A percentile compares a stretch with the other conserved stretches of the same genome.
phyloP scores from a whole-genome alignment of 352 stramenopile genomes.

The Aphanomyces cochlioides region DNA sequence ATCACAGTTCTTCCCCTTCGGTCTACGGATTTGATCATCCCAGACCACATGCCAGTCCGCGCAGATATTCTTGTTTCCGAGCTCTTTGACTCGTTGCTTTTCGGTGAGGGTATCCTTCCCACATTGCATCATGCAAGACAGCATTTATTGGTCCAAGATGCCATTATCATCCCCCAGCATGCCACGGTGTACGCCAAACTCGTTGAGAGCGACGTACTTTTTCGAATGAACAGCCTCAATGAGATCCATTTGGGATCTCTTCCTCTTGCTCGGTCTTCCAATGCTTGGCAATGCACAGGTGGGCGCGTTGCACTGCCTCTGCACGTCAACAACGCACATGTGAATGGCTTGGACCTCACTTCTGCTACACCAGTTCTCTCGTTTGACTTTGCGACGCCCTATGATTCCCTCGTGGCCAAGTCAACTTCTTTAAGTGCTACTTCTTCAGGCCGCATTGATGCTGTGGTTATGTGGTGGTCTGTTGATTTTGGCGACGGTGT shows the following conservation, averaged over 20 bases:
- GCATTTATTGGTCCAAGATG: constrained; percentile 52
- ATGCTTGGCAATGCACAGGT: constrained; percentile 51
- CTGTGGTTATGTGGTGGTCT: constrained; percentile 78
- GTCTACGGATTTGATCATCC: constrained; percentile 67
- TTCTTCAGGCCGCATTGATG: constrained; percentile 45
- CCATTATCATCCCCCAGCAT: constrained; percentile 62
- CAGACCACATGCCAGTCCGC: constrained; percentile 43
- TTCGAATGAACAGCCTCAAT: constrained; percentile 62
- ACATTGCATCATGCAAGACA: constrained; percentile 74
- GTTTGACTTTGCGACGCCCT: constrained; percentile 59
- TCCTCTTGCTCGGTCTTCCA: constrained; percentile 50
- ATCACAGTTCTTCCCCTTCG: constrained; percentile 75
- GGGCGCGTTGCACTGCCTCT: constrained; percentile 60
- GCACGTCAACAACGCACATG: constrained; percentile 50
- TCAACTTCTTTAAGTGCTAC: constrained; percentile 43
- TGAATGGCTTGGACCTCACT: constrained; percentile 45
- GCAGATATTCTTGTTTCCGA: constrained; percentile 92
- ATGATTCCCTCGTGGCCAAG: constrained; percentile 33
- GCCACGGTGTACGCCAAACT: constrained; percentile 71
- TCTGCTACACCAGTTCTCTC: constrained; percentile 44
- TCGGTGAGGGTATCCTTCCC: constrained; percentile 85
- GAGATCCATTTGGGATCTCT: constrained; percentile 37
- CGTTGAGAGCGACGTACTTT: constrained; percentile 58
- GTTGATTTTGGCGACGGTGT: constrained; percentile 58
- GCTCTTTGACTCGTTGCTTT: constrained; percentile 88